Evolutionary conservation across 1,139 yeast species (phyloP), one percentile per base, ranked within the genome.

Genomic region (Taphrina communis): DNA sequence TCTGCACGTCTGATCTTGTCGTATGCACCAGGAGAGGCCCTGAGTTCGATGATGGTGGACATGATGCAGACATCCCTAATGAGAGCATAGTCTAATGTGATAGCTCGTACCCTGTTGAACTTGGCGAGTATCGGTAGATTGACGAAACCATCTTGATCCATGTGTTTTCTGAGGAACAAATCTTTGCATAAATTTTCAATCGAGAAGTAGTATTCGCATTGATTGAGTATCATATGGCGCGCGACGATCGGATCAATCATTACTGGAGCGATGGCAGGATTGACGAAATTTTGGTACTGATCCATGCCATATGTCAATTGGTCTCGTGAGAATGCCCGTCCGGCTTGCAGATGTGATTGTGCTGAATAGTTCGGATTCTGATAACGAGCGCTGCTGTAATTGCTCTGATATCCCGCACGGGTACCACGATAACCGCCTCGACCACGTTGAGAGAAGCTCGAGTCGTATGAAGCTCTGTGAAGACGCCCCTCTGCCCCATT

Each of bases 161-260:
- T 90, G 75, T 88, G 90, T 74, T 86, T 85, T 78, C 97, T 85
- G 77, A 91, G 82, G 77, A 80, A 90, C 70, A 89, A 81, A 78
- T 91, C 97, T 79, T 90, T 89, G 74, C 90, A 83, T 78, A 94
- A 83, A 79, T 94, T 94, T 75, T 92, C 97, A 69, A 88, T 83
- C 38, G 95, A 88, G 79, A 94, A 89, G 79, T 94, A 94, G 81
- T 93, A 94, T 77, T 90, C 94, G 70, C 61, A 57, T 21, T 63
- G 67, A 31, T 63, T 56, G 35, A 53, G 56, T 17, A 63, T 58
- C 41, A 63, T 56, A 14, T 53, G 61, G 14, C 61, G 67, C 21
- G 67, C 67, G 41, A 63, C 52, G 38, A 63, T 41, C 12, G 67
- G 67, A 38, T 63, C 67, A 25, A 63, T 53, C 67, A 63, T 53